Percentiles rank a stretch among this genome's conserved stretches.
Evolutionary conservation across 208 protist genomes (phyloP).

Genomic region (Porcisia deanei): DNA sequence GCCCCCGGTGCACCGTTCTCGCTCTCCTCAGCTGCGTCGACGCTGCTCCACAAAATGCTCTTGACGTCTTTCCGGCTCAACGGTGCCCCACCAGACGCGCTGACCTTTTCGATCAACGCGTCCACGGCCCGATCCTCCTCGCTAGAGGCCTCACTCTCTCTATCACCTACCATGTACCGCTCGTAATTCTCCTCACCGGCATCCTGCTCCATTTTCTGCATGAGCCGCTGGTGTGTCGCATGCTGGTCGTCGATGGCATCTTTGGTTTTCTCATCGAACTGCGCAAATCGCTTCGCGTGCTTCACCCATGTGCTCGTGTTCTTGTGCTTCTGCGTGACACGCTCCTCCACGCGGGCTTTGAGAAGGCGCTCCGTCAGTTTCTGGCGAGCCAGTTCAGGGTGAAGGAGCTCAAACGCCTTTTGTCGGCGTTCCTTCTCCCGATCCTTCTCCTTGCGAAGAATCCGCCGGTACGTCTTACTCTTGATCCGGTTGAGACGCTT

Average conservation of each 20-base stretch:
- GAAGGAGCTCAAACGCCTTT: constrained; percentile 84
- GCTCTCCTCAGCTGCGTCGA: constrained; percentile 15
- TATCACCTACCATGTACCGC: constrained; percentile 46
- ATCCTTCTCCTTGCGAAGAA: constrained; percentile 92
- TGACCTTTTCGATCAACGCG: constrained; percentile 54
- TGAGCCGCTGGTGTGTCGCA: constrained; percentile 81
- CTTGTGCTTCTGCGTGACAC: constrained; percentile 92
- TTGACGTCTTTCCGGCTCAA: constrained; percentile 30
- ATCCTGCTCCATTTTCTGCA: constrained; percentile 90
- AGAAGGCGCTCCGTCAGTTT: constrained; percentile 72
- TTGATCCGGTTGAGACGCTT: constrained; percentile 93
- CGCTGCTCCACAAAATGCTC: constrained; percentile 54
- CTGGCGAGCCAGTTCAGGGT: constrained; percentile 84
- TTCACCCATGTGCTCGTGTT: constrained; percentile 93
- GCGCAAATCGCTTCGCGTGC: constrained; percentile 85
- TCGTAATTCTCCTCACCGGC: constrained; percentile 76
- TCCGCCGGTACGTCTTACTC: constrained; percentile 93
- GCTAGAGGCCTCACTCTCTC: constrained; percentile 46
- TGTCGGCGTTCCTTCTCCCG: constrained; percentile 78
- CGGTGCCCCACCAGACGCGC: constrained; percentile 4
- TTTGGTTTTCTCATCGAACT: constrained; percentile 78
- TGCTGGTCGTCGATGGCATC: constrained; percentile 91
- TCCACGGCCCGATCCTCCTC: constrained; percentile 89
- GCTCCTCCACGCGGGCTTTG: constrained; percentile 85
- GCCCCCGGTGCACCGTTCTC: constrained; percentile 3